Base-by-base conservation (phyloP, 305 asterid genomes). In the Solanum aculeatissimum region DNA sequence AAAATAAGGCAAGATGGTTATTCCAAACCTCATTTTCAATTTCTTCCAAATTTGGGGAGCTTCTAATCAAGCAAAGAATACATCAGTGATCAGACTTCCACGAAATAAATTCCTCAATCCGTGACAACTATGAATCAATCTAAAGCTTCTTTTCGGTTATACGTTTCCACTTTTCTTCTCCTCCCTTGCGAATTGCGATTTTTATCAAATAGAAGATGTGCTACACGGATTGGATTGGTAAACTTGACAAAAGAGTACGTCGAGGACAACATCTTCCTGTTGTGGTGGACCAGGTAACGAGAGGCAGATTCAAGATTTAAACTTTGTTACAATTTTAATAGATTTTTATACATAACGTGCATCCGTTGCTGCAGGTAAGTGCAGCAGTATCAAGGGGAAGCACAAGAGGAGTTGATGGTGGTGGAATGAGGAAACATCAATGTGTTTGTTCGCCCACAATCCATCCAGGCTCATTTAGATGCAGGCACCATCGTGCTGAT, bases 401-500 rank as follows among this genome's bases (percentile, higher is more conserved):
- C 78, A 91, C 8, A 40, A 23, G 80, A 12, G 84, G 65, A 54
- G 90, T 47, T 4, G 86, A 40, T 0, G 66, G 82, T 47, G 43
- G 43, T 27, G 87, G 88, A 49, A 82, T 88, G 12, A 87, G 72
- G 85, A 81, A 63, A 86, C 75, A 83, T 68, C 92, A 80, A 42
- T 96, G 99, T 65, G 58, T 94, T 23, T 96, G 99, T 85, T 96
- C 99, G 66, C 98, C 98, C 13, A 93, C 98, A 19, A 84, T 62
- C 71, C 99, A 96, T 66, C 98, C 98, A 9, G 97, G 98, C 49
- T 94, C 98, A 14, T 96, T 96, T 90, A 83, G 95, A 94, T 94
- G 99, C 79, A 90, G 98, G 91, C 92, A 87, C 23, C 99, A 94
- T 90, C 98, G 85, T 85, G 85, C 89, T 53, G 90, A 89, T 53